phyloP scores from a whole-genome alignment of 306 rosid species.

The Cucumis hystrix region DNA sequence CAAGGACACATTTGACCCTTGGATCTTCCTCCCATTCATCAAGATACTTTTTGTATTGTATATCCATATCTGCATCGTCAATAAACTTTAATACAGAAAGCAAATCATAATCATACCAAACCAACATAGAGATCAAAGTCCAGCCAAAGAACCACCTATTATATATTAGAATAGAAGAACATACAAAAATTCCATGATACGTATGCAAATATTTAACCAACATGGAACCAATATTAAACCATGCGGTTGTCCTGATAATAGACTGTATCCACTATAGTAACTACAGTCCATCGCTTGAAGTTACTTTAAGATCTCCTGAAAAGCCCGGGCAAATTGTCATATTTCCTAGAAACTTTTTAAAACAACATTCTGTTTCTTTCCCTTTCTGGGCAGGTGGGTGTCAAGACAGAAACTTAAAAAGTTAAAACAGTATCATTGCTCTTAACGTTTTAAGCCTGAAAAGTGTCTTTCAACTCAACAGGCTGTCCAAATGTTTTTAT shows the following conservation, averaged over 20 bases:
- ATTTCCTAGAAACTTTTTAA: no score
- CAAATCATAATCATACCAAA: not conserved
- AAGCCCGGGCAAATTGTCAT: not conserved
- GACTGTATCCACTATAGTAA: not conserved
- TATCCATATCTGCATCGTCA: constrained; percentile 72
- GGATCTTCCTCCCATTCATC: constrained; percentile 94
- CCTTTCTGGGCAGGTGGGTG: not conserved
- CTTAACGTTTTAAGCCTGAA: not conserved
- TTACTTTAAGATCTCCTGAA: not conserved
- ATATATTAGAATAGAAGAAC: not conserved
- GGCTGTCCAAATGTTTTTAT: not conserved
- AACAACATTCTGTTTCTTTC: not conserved
- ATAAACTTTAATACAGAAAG: constrained; percentile 8
- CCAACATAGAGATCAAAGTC: not conserved
- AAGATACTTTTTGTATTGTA: constrained; percentile 62
- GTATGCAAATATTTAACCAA: no score
- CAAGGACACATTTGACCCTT: constrained; percentile 68
- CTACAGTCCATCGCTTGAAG: not conserved
- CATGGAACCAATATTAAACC: not conserved
- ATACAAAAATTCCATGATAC: no score
- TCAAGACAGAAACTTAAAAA: not conserved
- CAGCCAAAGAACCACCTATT: not conserved
- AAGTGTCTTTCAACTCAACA: not conserved
- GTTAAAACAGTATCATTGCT: not conserved
- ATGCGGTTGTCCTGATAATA: not conserved